These are phyloP conservation scores for Candida sp. DNA, from an alignment of 1,139 yeast genomes.

Conservation along the genomic window DNA sequence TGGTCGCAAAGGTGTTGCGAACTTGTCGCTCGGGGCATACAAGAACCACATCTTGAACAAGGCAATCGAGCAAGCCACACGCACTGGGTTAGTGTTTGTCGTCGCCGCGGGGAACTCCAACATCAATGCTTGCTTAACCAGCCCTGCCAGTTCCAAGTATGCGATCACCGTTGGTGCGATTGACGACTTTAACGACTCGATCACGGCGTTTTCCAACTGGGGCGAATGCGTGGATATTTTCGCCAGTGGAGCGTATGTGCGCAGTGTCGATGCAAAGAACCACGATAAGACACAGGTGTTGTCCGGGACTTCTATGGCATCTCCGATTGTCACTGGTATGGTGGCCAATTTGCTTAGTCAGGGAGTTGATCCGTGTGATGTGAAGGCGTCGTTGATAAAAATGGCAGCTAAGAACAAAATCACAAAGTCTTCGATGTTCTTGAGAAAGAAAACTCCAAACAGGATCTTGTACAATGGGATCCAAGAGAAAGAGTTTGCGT, in stretches of 20 bases:
- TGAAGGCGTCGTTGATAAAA: conserved; percentile 43
- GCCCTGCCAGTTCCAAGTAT: conserved; percentile 76
- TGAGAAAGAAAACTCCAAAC: conserved; percentile 41
- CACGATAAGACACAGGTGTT: conserved; percentile 39
- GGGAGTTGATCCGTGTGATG: conserved; percentile 52
- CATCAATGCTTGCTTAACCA: conserved; percentile 73
- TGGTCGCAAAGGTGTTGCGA: conserved; percentile 66
- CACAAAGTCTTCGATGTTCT: conserved; percentile 32
- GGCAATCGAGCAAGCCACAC: conserved; percentile 73
- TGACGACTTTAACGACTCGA: conserved; percentile 68
- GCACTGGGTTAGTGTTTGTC: conserved; percentile 77
- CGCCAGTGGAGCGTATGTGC: conserved; percentile 78
- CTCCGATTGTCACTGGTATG: conserved; percentile 81
- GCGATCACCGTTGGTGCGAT: conserved; percentile 90
- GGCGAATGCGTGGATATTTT: conserved; percentile 86
- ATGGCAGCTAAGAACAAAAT: conserved; percentile 39
- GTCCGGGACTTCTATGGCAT: conserved; percentile 90
- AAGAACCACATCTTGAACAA: conserved; percentile 67
- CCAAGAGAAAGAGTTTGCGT: conserved; percentile 15
- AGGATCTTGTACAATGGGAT: conserved; percentile 39
- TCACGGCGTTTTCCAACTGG: conserved; percentile 86
- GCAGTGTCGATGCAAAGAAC: conserved; percentile 42
- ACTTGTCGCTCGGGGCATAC: conserved; percentile 77
- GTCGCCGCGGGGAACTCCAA: conserved; percentile 91
- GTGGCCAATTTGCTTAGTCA: conserved; percentile 64